Percentiles rank a stretch among this genome's conserved stretches.
phyloP scores from a whole-genome alignment of 73 alveolate genomes.

The Uronychia binucleata region DNA sequence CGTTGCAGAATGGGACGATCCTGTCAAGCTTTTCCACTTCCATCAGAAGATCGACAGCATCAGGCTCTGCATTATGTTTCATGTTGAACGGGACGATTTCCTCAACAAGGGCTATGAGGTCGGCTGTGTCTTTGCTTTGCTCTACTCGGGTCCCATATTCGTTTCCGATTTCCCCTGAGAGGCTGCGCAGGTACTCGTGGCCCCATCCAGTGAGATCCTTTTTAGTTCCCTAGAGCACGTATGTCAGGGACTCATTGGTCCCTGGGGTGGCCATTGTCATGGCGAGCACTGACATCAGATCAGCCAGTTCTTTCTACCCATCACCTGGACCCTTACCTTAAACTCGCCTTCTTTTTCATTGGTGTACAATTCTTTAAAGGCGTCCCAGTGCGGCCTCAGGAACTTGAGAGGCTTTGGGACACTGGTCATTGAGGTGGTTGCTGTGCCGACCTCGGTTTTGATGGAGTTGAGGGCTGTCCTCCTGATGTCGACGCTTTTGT shows the following conservation, averaged over 20 bases:
- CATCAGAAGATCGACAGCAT: slow-evolving; percentile 91
- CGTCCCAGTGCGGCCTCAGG: slow-evolving; percentile 75
- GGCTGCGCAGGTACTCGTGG: slow-evolving; percentile 89
- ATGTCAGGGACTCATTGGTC: slow-evolving; percentile 77
- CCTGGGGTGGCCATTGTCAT: slow-evolving; percentile 87
- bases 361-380: slow-evolving; percentile 66
- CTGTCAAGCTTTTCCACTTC: slow-evolving; percentile 91
- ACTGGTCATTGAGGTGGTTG: slow-evolving; percentile 97
- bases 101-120: slow-evolving; percentile 80
- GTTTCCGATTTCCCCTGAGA: slow-evolving; percentile 89
- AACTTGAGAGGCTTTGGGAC: slow-evolving; percentile 97
- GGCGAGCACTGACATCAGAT: slow-evolving; percentile 90
- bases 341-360: slow-evolving; percentile 61
- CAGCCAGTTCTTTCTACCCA: slow-evolving; percentile 61
- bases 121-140: slow-evolving; percentile 72
- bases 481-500: slow-evolving; percentile 46
- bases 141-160: slow-evolving; percentile 80
- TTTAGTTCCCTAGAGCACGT: slow-evolving; percentile 85
- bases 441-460: slow-evolving; percentile 86
- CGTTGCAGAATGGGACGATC: slow-evolving; percentile 72
- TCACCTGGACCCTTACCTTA: slow-evolving; percentile 56
- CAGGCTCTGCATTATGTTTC: slow-evolving; percentile 93
- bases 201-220: slow-evolving; percentile 93
- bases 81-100: slow-evolving; percentile 87
- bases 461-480: slow-evolving; percentile 72